Percentiles rank a stretch among this genome's conserved stretches.
These are phyloP conservation scores for Noccaea bulbosa DNA, from an alignment of 345 rosid species.

Conservation along the genomic window DNA sequence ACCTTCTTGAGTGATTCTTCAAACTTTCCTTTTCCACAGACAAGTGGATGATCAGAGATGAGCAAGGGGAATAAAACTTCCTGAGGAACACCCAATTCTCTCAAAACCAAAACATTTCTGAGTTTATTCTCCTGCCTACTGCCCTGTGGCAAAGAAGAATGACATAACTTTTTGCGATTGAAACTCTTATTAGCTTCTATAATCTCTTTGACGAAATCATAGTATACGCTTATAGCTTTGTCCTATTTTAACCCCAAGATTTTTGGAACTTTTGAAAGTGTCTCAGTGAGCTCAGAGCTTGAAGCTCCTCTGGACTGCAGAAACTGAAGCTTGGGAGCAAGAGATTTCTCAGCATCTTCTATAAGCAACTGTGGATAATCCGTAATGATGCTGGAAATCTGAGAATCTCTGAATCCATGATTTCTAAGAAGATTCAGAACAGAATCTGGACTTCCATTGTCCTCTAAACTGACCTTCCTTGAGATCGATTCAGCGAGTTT, in stretches of 20 bases:
- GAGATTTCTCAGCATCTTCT: constrained; percentile 8
- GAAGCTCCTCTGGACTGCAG: constrained; percentile 35
- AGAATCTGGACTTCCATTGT: not conserved
- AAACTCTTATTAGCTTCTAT: not conserved
- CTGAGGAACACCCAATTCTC: constrained; percentile 36
- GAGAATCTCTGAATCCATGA: constrained; percentile 38
- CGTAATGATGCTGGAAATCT: constrained; percentile 28
- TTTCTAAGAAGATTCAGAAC: constrained; percentile 28
- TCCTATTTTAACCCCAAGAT: constrained; percentile 11
- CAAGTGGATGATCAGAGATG: not conserved
- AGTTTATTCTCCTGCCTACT: not conserved
- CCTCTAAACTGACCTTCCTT: not conserved
- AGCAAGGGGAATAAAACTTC: not conserved
- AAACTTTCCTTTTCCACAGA: not conserved
- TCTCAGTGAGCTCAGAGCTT: constrained; percentile 9
- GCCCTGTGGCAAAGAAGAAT: not conserved
- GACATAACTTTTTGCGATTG: not conserved
- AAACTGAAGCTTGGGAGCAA: constrained; percentile 41
- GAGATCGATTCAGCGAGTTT: constrained; percentile 30
- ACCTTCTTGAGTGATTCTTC: not conserved
- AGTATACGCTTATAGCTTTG: not conserved
- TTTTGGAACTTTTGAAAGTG: constrained; percentile 2
- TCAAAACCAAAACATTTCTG: constrained; percentile 26
- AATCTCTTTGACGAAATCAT: constrained; percentile 20
- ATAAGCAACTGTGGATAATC: constrained; percentile 19